phyloP scores from a whole-genome alignment of 2,329 filamentous ascomycete species.

The Venturia asperata region DNA sequence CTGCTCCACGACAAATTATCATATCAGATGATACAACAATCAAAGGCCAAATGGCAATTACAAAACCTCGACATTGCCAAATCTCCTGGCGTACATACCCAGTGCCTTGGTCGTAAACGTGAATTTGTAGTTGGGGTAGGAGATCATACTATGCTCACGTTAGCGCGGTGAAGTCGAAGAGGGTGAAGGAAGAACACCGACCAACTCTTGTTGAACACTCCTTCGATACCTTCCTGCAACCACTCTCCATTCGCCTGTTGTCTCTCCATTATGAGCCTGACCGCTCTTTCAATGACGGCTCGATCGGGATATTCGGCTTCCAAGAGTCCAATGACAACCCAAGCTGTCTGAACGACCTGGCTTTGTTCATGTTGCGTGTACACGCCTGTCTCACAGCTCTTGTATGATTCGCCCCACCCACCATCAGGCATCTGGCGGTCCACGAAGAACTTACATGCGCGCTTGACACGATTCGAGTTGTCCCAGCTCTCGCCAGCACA shows the following conservation, averaged over 20 bases:
- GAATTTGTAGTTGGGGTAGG: constrained; percentile 98
- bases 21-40: background rate
- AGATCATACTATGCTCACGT: constrained; percentile 68
- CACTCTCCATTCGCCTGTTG: constrained; percentile 90
- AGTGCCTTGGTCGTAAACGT: constrained; percentile 90
- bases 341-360: constrained; percentile 91
- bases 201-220: constrained; percentile 98
- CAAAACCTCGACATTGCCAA: constrained; percentile 56
- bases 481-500: constrained; percentile 74
- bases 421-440: constrained; percentile 81
- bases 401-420: constrained; percentile 95
- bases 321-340: constrained; percentile 76
- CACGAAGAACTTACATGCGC: constrained; percentile 79
- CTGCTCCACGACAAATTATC: background rate
- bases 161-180: constrained; percentile 17
- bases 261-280: constrained; percentile 74
- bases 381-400: constrained; percentile 67
- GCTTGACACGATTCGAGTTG: constrained; percentile 62
- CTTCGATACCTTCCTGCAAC: constrained; percentile 91
- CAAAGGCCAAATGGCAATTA: background rate
- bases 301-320: constrained; percentile 74
- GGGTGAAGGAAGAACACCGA: constrained; percentile 37
- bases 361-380: constrained; percentile 73
- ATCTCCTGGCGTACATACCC: constrained; percentile 74
- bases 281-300: constrained; percentile 62